These are phyloP conservation scores for Suhomyces wounanorum DNA, from an alignment of 1,139 yeast species.

Conservation along the genomic window DNA sequence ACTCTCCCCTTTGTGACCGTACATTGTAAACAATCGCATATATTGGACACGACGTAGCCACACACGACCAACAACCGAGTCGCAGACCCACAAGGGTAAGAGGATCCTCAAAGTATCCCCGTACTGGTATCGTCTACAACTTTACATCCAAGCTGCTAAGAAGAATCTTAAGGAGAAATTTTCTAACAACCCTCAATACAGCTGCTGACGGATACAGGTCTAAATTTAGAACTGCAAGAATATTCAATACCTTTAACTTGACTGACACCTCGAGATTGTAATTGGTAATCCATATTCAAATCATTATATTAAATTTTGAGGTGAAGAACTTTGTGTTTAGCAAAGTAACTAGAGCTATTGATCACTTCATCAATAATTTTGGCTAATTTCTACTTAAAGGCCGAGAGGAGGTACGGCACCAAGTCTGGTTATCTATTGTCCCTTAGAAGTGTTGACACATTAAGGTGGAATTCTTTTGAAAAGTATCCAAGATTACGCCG, in stretches of 20 bases:
- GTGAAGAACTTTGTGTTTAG: neutral
- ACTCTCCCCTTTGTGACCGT: neutral
- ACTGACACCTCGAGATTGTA: neutral
- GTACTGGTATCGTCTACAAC: neutral
- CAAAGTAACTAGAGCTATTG: neutral
- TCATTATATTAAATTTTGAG: neutral
- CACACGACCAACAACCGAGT: slow-evolving; percentile 5
- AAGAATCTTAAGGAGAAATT: neutral
- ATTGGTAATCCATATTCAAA: neutral
- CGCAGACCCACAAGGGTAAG: slow-evolving; percentile 2
- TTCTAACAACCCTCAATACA: neutral
- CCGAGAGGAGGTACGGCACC: neutral
- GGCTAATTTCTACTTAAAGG: neutral
- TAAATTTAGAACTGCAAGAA: neutral
- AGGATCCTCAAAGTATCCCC: slow-evolving; percentile 3
- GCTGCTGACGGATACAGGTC: neutral
- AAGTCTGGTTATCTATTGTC: neutral
- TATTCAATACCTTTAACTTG: neutral
- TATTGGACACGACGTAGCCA: slow-evolving; percentile 5
- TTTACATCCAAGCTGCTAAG: neutral
- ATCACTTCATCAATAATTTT: neutral
- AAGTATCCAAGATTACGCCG: slow-evolving; percentile 14
- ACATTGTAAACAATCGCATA: slow-evolving; percentile 3
- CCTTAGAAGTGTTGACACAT: neutral
- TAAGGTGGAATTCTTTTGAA: neutral